These are phyloP conservation scores for Rubia occidens DNA, from an alignment of 305 asterid genomes.

Conservation along the genomic window DNA sequence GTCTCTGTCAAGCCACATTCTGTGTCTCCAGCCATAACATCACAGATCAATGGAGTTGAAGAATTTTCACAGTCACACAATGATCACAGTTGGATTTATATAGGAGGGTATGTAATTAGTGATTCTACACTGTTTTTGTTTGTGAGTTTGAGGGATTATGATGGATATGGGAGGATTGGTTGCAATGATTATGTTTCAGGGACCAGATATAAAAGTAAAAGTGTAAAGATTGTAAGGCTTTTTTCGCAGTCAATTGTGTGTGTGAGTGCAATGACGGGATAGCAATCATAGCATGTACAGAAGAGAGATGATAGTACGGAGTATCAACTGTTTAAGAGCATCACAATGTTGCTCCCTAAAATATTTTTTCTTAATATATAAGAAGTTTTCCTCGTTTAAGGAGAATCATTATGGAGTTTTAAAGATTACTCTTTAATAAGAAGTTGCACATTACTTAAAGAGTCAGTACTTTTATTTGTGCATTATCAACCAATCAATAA, in stretches of 20 bases:
- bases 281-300: neutral
- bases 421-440: no score
- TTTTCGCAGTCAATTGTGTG: slow-evolving; percentile 12
- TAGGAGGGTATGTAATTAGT: slow-evolving; percentile 9
- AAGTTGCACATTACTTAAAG: no score
- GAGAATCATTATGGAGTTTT: no score
- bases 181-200: slow-evolving; percentile 19
- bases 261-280: slow-evolving; percentile 19
- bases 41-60: neutral
- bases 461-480: no score
- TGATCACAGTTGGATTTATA: slow-evolving; percentile 7
- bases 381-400: no score
- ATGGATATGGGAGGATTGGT: slow-evolving; percentile 8
- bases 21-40: slow-evolving; percentile 19
- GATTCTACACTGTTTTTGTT: neutral
- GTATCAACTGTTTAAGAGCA: no score
- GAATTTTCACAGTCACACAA: neutral
- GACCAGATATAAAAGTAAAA: slow-evolving; percentile 10
- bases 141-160: slow-evolving; percentile 8
- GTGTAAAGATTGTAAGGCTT: slow-evolving; percentile 9
- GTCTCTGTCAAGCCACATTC: slow-evolving; percentile 32
- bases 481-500: no score
- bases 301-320: no score
- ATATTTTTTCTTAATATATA: no score
- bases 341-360: no score